Percentiles rank a stretch among this genome's conserved stretches.
phyloP scores from a whole-genome alignment of 768 basidiomycete species.

The Podaxis rugospora region DNA sequence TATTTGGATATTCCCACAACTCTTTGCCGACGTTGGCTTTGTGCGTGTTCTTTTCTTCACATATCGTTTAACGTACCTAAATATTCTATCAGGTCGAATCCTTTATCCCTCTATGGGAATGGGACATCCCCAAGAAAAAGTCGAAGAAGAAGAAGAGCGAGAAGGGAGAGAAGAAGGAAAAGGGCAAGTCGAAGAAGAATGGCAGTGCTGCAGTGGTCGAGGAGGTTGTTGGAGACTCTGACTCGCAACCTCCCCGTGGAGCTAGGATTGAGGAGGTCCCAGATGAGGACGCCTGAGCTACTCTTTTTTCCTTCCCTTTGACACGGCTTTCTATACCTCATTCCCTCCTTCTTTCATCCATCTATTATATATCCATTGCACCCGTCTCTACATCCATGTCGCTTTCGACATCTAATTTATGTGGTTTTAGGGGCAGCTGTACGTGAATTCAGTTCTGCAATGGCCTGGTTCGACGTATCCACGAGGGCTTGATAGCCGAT shows the following conservation, averaged over 20 bases:
- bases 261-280: constrained; percentile 46
- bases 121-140: constrained; percentile 84
- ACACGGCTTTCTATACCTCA: background rate
- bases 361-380: constrained; percentile 5
- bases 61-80: background rate
- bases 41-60: constrained; percentile 47
- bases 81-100: constrained; percentile 75
- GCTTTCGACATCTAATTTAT: constrained; percentile 5
- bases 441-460: constrained; percentile 11
- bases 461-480: constrained; percentile 6
- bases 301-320: background rate
- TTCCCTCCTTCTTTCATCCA: constrained; percentile 11
- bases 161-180: constrained; percentile 50
- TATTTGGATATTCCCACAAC: constrained; percentile 98
- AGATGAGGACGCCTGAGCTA: constrained; percentile 30
- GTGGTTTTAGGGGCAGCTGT: constrained; percentile 7
- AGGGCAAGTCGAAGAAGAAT: constrained; percentile 37
- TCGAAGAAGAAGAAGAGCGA: constrained; percentile 58
- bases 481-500: constrained; percentile 28
- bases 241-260: constrained; percentile 36
- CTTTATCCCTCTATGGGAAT: constrained; percentile 95
- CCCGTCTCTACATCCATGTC: constrained; percentile 5
- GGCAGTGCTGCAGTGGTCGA: constrained; percentile 40
- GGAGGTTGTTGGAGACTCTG: constrained; percentile 40
- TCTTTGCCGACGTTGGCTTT: constrained; percentile 98